Conservation (phyloP, 768 basidiomycete species). For the Leccinum olivaceopallidum region DNA sequence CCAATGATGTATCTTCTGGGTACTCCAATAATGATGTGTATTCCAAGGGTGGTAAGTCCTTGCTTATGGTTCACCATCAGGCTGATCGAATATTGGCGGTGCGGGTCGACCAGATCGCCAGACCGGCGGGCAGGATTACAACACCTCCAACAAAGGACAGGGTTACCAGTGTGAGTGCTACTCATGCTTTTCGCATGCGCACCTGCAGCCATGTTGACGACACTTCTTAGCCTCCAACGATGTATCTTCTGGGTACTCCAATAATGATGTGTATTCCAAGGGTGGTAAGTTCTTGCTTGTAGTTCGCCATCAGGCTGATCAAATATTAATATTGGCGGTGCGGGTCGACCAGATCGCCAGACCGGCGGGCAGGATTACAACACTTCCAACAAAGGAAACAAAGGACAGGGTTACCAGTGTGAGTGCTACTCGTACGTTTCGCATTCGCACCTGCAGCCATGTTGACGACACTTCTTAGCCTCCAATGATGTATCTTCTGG, state of each 20-base stretch:
- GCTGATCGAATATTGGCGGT: background rate
- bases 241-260: background rate
- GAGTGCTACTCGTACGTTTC: too few species aligned
- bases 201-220: background rate
- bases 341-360: conserved; percentile 14
- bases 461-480: background rate
- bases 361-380: background rate
- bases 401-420: conserved; percentile 18
- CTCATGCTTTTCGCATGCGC: background rate
- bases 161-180: conserved; percentile 12
- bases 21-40: background rate
- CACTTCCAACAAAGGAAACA: background rate
- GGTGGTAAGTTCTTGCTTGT: conserved; percentile 7
- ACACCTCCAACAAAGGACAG: conserved; percentile 6
- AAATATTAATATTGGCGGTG: background rate
- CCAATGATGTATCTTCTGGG: conserved; percentile 12
- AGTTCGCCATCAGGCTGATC: background rate
- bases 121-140: background rate
- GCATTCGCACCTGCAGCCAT: background rate
- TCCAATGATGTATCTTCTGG: background rate
- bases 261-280: background rate
- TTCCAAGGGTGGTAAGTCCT: conserved; percentile 1
- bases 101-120: conserved; percentile 15
- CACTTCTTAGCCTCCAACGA: conserved; percentile 32
- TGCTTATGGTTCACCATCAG: background rate